Evolutionary conservation across 495 filamentous ascomycete genomes (phyloP), one percentile per base, ranked within the genome.

Genomic region (Elasticomyces elasticus): DNA sequence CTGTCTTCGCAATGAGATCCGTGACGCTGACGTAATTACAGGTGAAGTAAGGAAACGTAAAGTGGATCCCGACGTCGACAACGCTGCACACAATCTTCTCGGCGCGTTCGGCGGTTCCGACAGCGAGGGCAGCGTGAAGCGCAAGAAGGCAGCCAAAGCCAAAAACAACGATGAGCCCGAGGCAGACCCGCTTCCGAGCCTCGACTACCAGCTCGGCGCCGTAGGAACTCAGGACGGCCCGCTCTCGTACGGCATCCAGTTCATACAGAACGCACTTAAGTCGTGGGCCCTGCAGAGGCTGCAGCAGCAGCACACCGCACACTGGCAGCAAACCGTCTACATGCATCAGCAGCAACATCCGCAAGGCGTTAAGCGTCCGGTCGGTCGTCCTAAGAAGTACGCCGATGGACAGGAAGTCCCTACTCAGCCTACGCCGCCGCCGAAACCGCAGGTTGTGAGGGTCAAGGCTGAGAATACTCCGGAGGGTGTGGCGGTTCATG

Each of bases 251-350:
- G 59, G 59, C 46, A 62, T 62, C 23, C 54, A 58, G 31, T 62
- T 62, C 54, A 62, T 62, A n/a, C 49, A 54, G 37, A 57, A 58
- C 40, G 59, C 54, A 2, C 49, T 62, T 31, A 50, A 47, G 31
- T 58, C 54, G 0, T 62, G 59, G 59, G 59, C 50, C 19, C 27
- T 49, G 22, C 46, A 52, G 17, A 15, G 58, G 10, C 15, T 42
- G 10, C 41, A 54, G 25, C 24, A 31, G 19, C 41, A 56, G 12
- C 11, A 24, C 11, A 17, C 4, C 4, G 49, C 49, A 0, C 26
- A 48, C 19, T 12, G 28, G 12, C 31, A 37, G 2, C 44, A 51
- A 37, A 9, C 48, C 6, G 13, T 15, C 9, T 6, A 37, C 5
- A 25, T 31, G 30, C 33, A 51, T 2, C n/a, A 13, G 1, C 53